Base-by-base conservation (phyloP, 805 yeast genomes). In the Sungouiozyma ichnusensis region DNA sequence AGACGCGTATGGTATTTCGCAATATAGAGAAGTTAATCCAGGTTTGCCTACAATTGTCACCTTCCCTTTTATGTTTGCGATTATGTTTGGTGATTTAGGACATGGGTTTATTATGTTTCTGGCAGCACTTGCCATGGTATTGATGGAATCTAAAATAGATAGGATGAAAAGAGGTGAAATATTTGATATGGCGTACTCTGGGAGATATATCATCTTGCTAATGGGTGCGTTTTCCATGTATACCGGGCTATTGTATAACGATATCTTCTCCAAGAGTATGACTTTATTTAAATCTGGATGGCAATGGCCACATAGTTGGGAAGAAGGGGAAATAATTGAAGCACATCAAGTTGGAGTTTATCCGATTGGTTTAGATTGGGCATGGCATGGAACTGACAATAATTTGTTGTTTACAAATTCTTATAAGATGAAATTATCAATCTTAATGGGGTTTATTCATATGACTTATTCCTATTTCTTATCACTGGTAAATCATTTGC, bases 61-160 rank as follows among this genome's bases (percentile, higher is more conserved):
- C 0, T 81, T 81, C 64, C 88, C 88, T 14, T 81, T 81, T 56
- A 77, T 81, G 85, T 81, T 81, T 64, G 86, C 88, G 15, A 77
- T 81, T 47, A 81, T 81, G 88, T 81, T 81, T 64, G 88, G 88
- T 64, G 88, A 81, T 64, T 65, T 81, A 48, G 88, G 88, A 9
- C 88, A 81, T 56, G 88, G 88, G n/a, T 63, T 77, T 43, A 65
- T 81, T 42, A 64, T 81, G 54, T 58, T 73, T 24, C 57, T 78
- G 49, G 79, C 76, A 16, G 83, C 83, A 11, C 47, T 69, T 16
- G 55, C 64, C 3, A 60, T 81, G 44, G 81, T 81, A 8, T 53
- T 68, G 35, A 74, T 76, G 46, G 87, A 81, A 57, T 61, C 58
- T 41, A 58, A 60, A 33, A 67, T 80, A 41, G 74, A 68, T 18